Evolutionary conservation across 257 asterid genomes (phyloP).

Genomic region (Nicotiana undulata): DNA sequence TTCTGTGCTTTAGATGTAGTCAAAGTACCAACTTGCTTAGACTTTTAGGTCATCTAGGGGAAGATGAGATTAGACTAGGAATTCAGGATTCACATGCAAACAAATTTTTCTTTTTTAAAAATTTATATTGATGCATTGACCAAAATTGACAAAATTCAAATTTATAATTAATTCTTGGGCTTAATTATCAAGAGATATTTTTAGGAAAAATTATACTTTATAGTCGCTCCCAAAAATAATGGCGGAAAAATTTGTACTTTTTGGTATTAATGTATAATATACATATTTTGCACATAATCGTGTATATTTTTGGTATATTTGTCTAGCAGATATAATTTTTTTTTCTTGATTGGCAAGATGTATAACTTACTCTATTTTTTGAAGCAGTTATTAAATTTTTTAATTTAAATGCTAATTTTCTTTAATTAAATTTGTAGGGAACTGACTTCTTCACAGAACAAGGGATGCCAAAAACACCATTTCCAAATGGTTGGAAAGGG

Average conservation of each 20-base stretch:
- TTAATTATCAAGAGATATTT: too few relatives aligned
- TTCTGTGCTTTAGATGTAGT: background rate
- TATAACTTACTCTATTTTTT: too few relatives aligned
- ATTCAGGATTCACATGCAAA: background rate
- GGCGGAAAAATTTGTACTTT: too few relatives aligned
- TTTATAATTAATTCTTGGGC: too few relatives aligned
- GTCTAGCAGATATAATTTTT: too few relatives aligned
- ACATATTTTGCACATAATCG: too few relatives aligned
- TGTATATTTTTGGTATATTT: too few relatives aligned
- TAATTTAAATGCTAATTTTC: background rate
- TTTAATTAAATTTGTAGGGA: conserved; percentile 31
- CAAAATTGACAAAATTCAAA: too few relatives aligned
- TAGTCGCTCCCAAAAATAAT: too few relatives aligned
- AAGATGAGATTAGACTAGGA: background rate
- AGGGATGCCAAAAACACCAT: conserved; percentile 71
- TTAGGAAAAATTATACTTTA: too few relatives aligned
- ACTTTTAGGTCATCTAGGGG: background rate
- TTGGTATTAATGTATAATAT: too few relatives aligned
- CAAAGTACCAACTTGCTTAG: background rate
- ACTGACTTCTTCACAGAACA: conserved; percentile 61
- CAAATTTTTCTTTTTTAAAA: background rate
- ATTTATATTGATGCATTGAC: background rate
- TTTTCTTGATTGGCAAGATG: too few relatives aligned
- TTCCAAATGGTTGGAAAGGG: conserved; percentile 93
- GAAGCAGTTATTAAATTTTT: background rate